Conservation (phyloP, 2,329 filamentous ascomycete species). For the Metarhizium anisopliae region DNA sequence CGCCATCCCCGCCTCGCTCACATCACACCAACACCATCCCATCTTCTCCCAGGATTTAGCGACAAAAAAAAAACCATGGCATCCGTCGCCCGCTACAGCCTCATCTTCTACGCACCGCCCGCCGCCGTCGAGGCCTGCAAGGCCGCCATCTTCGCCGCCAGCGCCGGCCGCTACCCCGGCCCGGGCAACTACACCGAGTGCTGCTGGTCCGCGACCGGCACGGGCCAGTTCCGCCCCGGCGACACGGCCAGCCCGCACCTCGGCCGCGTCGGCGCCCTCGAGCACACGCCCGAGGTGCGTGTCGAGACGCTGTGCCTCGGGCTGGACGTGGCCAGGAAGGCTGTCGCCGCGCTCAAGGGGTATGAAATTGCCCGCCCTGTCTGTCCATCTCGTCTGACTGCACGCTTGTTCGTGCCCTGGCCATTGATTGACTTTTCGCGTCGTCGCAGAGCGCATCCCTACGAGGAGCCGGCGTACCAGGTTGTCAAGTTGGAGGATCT, state of each 20-base stretch:
- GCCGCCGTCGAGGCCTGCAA: slow-evolving; percentile 40
- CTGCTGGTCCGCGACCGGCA: slow-evolving; percentile 43
- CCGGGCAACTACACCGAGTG: slow-evolving; percentile 46
- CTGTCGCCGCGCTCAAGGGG: neutral
- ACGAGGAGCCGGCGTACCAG: neutral
- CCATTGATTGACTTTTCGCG: neutral
- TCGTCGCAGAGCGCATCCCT: neutral
- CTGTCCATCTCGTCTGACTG: too few species aligned
- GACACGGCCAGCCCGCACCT: slow-evolving; percentile 53
- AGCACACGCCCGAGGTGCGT: slow-evolving; percentile 49
- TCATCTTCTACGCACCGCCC: slow-evolving; percentile 43
- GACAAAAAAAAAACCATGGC: neutral
- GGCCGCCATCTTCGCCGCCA: slow-evolving; percentile 45
- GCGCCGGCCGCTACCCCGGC: slow-evolving; percentile 44
- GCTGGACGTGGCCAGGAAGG: slow-evolving; percentile 33
- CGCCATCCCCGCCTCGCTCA: too few species aligned
- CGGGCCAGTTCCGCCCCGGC: slow-evolving; percentile 58
- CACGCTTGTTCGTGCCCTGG: too few species aligned
- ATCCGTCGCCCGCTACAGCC: slow-evolving; percentile 17
- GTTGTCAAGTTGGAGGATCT: neutral
- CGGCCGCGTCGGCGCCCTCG: slow-evolving; percentile 46
- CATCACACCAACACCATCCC: too few species aligned
- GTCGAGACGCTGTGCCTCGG: slow-evolving; percentile 57
- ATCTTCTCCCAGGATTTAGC: too few species aligned
- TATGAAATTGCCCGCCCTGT: neutral